These are phyloP conservation scores for Papilionanthe hybrid DNA, from an alignment of 116 monocot species.

Conservation along the genomic window DNA sequence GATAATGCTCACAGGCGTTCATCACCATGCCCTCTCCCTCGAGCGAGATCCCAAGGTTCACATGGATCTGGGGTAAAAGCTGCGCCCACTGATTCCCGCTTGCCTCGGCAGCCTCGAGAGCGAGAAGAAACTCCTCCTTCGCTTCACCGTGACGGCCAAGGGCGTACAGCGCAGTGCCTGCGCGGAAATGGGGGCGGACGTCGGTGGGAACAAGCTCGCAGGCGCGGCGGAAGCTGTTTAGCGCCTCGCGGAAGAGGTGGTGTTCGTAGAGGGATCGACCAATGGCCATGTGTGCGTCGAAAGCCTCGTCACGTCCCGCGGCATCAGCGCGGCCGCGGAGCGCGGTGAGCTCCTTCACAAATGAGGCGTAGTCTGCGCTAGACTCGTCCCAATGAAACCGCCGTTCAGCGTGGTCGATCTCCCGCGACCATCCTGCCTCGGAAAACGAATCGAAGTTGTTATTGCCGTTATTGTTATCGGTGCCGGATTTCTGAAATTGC, in stretches of 20 bases:
- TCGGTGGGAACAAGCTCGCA: constrained; percentile 87
- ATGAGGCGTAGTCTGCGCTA: constrained; percentile 49
- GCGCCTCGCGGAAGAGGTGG: constrained; percentile 60
- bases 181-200: constrained; percentile 76
- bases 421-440: constrained; percentile 91
- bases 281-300: constrained; percentile 84
- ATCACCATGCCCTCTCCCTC: constrained; percentile 90
- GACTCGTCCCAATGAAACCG: constrained; percentile 59
- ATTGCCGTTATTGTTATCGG: constrained; percentile 28
- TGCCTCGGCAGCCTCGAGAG: constrained; percentile 87
- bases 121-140: constrained; percentile 91
- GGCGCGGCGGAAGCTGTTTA: constrained; percentile 69
- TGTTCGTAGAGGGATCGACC: constrained; percentile 76
- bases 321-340: constrained; percentile 62
- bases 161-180: constrained; percentile 71
- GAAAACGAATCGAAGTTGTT: constrained; percentile 81
- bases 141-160: constrained; percentile 66
- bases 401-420: constrained; percentile 47
- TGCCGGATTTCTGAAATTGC: constrained; percentile 47
- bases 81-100: constrained; percentile 73
- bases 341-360: constrained; percentile 57
- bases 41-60: constrained; percentile 79
- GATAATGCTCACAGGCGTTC: constrained; percentile 82
- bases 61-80: constrained; percentile 89
- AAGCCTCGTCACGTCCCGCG: constrained; percentile 64